Conservation (phyloP, 305 asterid species). For the Fraxinus xanthoxyloides region DNA sequence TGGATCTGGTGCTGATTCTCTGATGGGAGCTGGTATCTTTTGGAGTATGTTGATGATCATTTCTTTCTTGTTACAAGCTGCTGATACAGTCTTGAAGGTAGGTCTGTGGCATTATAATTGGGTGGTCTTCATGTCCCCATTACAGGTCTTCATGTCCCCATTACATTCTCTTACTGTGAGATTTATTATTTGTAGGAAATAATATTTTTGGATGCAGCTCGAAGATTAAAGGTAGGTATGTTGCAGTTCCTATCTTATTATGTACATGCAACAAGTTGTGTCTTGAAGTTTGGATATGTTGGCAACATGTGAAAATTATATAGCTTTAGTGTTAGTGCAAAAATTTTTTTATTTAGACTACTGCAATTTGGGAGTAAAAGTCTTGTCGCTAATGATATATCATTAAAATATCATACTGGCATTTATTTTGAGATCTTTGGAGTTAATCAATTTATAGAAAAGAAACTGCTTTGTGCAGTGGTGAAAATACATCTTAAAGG, state of each 20-base stretch:
- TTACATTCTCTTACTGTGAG: slow-evolving; percentile 29
- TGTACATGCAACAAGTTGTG: neutral
- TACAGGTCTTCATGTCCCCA: slow-evolving; percentile 24
- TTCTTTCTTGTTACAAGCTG: slow-evolving; percentile 96
- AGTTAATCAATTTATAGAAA: neutral
- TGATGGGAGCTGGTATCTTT: slow-evolving; percentile 81
- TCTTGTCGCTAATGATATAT: neutral
- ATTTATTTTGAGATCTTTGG: neutral
- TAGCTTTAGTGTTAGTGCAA: neutral
- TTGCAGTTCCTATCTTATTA: slow-evolving; percentile 5
- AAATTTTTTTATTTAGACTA: neutral
- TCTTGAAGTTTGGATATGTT: neutral
- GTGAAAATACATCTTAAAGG: neutral
- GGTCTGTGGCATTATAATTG: slow-evolving; percentile 13
- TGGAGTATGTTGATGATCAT: slow-evolving; percentile 93
- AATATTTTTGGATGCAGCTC: slow-evolving; percentile 79
- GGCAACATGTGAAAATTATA: neutral
- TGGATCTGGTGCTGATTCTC: slow-evolving; percentile 93
- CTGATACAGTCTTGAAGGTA: slow-evolving; percentile 93
- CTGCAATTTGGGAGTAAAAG: neutral
- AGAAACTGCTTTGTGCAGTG: neutral
- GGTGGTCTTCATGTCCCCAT: slow-evolving; percentile 21
- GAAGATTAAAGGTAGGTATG: slow-evolving; percentile 69
- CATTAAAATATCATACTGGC: neutral
- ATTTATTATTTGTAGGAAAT: slow-evolving; percentile 60